A percentile compares a stretch with the other conserved stretches of the same genome.
Conservation (phyloP, 2,329 filamentous ascomycete genomes). For the Fusarium secorum region DNA sequence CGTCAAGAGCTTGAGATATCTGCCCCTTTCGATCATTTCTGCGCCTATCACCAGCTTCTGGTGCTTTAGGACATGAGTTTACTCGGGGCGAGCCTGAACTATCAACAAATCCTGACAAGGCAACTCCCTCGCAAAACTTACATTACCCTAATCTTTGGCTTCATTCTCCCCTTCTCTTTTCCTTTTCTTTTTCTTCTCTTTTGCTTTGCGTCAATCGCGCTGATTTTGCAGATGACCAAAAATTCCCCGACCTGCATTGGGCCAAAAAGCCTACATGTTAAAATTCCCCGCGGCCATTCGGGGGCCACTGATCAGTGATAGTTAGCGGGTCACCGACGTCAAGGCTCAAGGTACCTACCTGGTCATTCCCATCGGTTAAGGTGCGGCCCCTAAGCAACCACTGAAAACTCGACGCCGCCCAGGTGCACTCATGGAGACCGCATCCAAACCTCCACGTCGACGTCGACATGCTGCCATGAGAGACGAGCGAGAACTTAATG, state of each 20-base stretch:
- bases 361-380: slow-evolving; percentile 47
- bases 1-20: neutral
- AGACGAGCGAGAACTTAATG: slow-evolving; percentile 49
- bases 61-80: slow-evolving; percentile 3
- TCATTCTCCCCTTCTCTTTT: neutral
- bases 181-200: neutral
- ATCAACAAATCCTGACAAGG: neutral
- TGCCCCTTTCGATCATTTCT: slow-evolving; percentile 16
- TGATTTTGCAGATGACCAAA: slow-evolving; percentile 15
- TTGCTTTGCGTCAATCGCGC: neutral
- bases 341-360: slow-evolving; percentile 23
- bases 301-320: slow-evolving; percentile 26
- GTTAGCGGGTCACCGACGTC: slow-evolving; percentile 24
- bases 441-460: slow-evolving; percentile 47
- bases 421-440: slow-evolving; percentile 43
- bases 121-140: neutral
- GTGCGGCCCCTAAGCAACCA: slow-evolving; percentile 37
- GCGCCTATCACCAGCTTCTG: slow-evolving; percentile 9
- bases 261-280: slow-evolving; percentile 3
- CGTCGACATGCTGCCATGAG: slow-evolving; percentile 53
- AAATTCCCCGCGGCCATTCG: slow-evolving; percentile 33
- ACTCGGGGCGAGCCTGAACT: neutral
- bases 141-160: neutral
- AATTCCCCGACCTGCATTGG: slow-evolving; percentile 11
- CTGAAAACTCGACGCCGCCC: slow-evolving; percentile 51